These are phyloP conservation scores for Beauveria brongniartii DNA, from an alignment of 2,329 filamentous ascomycete species.

Conservation along the genomic window DNA sequence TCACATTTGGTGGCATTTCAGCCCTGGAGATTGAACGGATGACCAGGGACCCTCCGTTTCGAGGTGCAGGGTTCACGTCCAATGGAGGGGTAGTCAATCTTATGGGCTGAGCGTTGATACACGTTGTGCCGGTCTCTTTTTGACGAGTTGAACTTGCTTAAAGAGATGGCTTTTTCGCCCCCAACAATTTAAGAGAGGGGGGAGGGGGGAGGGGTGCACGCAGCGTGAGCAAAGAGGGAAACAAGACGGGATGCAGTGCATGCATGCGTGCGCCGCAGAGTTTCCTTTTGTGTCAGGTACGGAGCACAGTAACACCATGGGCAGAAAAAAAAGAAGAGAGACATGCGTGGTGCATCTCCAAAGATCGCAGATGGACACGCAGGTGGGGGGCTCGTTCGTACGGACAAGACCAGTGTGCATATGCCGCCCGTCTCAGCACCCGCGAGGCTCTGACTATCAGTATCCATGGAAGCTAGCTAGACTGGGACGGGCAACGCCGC, in stretches of 20 bases:
- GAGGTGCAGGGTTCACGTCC: neutral
- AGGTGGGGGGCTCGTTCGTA: neutral
- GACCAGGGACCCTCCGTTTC: neutral
- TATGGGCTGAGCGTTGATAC: neutral
- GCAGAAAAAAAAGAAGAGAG: neutral
- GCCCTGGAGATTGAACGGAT: neutral
- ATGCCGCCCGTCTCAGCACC: neutral
- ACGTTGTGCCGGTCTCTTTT: neutral
- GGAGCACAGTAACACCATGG: neutral
- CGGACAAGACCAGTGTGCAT: neutral
- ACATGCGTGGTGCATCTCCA: neutral
- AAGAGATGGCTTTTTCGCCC: neutral
- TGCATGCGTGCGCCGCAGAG: neutral
- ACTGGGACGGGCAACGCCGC: too few relatives aligned
- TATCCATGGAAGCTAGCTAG: neutral
- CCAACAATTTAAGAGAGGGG: neutral
- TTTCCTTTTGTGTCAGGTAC: slow-evolving; percentile 7
- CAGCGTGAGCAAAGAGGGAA: neutral
- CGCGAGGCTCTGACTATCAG: neutral
- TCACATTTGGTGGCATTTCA: neutral
- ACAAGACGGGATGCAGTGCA: neutral
- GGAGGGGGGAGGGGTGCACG: neutral
- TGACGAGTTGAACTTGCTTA: neutral
- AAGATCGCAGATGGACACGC: neutral
- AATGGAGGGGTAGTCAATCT: neutral